These are phyloP conservation scores for Stephanodiscus minutulus DNA, from an alignment of 108 stramenopile genomes.

Conservation along the genomic window DNA sequence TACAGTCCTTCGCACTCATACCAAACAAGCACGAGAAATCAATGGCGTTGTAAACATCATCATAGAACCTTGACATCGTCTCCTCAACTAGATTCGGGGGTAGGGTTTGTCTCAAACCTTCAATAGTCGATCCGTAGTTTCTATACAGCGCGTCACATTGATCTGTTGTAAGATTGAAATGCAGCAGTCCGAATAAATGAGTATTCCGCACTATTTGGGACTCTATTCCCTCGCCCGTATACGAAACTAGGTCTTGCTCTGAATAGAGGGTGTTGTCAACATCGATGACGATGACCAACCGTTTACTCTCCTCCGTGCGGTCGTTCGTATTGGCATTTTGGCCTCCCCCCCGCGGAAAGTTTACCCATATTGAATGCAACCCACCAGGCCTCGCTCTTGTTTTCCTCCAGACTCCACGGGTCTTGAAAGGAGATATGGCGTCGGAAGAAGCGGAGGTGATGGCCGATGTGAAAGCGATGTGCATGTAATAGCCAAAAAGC, in stretches of 20 bases:
- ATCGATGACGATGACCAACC: constrained; percentile 55
- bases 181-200: constrained; percentile 57
- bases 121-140: constrained; percentile 79
- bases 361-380: neutral
- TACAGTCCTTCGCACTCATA: neutral
- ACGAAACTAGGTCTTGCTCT: constrained; percentile 39
- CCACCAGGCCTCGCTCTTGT: constrained; percentile 2
- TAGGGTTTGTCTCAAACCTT: constrained; percentile 69
- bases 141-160: constrained; percentile 69
- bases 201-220: constrained; percentile 75
- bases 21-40: constrained; percentile 56
- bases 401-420: neutral
- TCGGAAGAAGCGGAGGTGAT: neutral
- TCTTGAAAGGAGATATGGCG: neutral
- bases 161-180: constrained; percentile 55
- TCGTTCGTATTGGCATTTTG: neutral
- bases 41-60: constrained; percentile 63
- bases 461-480: constrained; percentile 3
- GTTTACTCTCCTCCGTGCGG: constrained; percentile 4
- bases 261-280: constrained; percentile 87
- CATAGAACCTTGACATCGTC: constrained; percentile 59
- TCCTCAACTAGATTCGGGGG: constrained; percentile 33
- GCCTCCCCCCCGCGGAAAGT: constrained; percentile 13
- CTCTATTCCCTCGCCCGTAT: constrained; percentile 59
- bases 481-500: neutral